Percentiles rank a stretch among this genome's conserved stretches.
Conservation (phyloP, 805 yeast species). For the Wickerhamiella cacticola region DNA sequence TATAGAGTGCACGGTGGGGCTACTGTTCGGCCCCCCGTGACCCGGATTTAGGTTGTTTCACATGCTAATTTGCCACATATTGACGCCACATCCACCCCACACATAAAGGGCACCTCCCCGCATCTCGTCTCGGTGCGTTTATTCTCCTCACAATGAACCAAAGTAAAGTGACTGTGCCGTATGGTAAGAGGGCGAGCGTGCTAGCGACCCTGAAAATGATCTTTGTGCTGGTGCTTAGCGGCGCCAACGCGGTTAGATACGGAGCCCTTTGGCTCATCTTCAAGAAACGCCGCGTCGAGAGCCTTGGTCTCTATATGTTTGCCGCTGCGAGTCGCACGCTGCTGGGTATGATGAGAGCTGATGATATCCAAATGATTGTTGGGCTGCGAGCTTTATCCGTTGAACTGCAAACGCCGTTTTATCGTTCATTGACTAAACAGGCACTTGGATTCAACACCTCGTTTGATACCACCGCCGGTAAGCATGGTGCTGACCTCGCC, state of each 20-base stretch:
- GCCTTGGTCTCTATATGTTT: conserved; percentile 5
- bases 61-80: neutral
- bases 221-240: neutral
- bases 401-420: conserved; percentile 8
- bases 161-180: neutral
- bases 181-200: conserved; percentile 6
- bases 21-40: too few species aligned
- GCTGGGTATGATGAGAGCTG: conserved; percentile 26
- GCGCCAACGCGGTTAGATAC: neutral
- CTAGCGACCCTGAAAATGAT: conserved; percentile 1
- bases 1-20: too few species aligned
- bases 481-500: neutral
- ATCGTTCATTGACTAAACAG: conserved; percentile 1
- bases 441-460: conserved; percentile 2
- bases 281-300: neutral
- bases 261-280: conserved; percentile 5
- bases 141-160: neutral
- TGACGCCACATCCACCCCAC: neutral
- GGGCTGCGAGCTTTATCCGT: conserved; percentile 34
- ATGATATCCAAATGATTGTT: conserved; percentile 68
- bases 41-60: neutral
- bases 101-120: neutral
- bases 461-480: neutral
- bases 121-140: neutral
- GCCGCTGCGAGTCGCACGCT: conserved; percentile 11